Base-by-base conservation (phyloP, 352 stramenopile genomes). In the Phytopythium kandeliae region DNA sequence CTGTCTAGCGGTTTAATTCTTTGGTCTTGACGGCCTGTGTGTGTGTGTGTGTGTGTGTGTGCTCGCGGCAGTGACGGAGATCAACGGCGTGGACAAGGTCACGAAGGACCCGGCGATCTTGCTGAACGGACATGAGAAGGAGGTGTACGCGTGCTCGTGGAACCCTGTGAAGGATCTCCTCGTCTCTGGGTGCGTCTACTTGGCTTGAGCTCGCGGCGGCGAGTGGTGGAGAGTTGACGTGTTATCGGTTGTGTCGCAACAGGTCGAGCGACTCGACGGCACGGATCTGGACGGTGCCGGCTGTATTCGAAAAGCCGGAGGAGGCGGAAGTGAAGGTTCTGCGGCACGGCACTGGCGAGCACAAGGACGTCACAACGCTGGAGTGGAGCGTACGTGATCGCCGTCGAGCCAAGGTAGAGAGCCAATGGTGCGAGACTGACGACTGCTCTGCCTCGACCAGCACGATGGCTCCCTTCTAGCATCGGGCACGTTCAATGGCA, bases 361-460 rank as follows among this genome's bases (percentile, higher is more conserved):
- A 97, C 63, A 98, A 98, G 64, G 96, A 99, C 67, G 96, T 99
- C 8, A 99, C 96, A 41, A 99, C 95, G 42, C 73, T 99, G 36
- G 96, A 98, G 73, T 99, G 96, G 96, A 98, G 89, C 48, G 89
- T 96, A 62, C 61, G 83, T 86, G n/a, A 10, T 33, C 5, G n/a
- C n/a, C n/a, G n/a, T n/a, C n/a, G n/a, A n/a, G n/a, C n/a, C n/a
- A n/a, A n/a, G n/a, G n/a, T n/a, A 11, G 0, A 33, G 34, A 16
- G 2, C 21, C 11, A 35, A 8, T 47, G 9, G 38, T 31, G 40
- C 8, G 25, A 22, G 50, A 40, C 58, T 82, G 37, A 78, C 25
- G 22, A 42, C 4, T 65, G 46, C 6, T 57, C 22, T 38, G 21
- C 48, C 22, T 21, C 37, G 48, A 38, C 65, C 56, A 93, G 82